Conservation (phyloP, 2,329 filamentous ascomycete species). For the Helminthosporium solani region DNA sequence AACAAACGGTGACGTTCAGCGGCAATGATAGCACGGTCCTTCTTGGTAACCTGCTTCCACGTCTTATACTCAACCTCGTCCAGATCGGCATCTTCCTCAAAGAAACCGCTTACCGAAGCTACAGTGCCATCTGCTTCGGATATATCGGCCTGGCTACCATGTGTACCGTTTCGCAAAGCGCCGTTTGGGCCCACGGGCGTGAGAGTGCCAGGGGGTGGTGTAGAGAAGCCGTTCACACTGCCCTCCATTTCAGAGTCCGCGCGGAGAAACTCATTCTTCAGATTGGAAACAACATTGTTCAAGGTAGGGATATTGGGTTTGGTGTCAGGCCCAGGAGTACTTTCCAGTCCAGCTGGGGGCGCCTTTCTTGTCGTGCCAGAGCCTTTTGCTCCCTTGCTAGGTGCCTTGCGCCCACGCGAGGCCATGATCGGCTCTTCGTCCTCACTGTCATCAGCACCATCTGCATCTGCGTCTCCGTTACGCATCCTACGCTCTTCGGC, state of each 20-base stretch:
- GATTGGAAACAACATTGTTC: conserved; percentile 50
- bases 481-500: conserved; percentile 71
- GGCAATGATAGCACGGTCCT: conserved; percentile 81
- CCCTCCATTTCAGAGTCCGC: conserved; percentile 81
- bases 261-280: conserved; percentile 55
- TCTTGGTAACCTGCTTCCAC: conserved; percentile 99
- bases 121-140: conserved; percentile 79
- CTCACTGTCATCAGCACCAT: conserved; percentile 86
- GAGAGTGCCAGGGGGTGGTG: conserved; percentile 75
- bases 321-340: conserved; percentile 72
- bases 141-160: conserved; percentile 72
- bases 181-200: conserved; percentile 76
- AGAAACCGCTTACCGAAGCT: conserved; percentile 67
- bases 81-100: conserved; percentile 76
- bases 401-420: conserved; percentile 85
- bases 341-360: conserved; percentile 71
- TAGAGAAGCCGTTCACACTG: conserved; percentile 79
- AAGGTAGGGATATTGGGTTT: conserved; percentile 67
- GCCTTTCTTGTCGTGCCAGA: conserved; percentile 67
- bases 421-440: conserved; percentile 96
- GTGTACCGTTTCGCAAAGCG: conserved; percentile 56
- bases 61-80: conserved; percentile 92
- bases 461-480: conserved; percentile 76
- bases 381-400: conserved; percentile 71
- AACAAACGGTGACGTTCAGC: conserved; percentile 86